Base-by-base conservation (phyloP, 768 basidiomycete species). In the Suillus lakei region DNA sequence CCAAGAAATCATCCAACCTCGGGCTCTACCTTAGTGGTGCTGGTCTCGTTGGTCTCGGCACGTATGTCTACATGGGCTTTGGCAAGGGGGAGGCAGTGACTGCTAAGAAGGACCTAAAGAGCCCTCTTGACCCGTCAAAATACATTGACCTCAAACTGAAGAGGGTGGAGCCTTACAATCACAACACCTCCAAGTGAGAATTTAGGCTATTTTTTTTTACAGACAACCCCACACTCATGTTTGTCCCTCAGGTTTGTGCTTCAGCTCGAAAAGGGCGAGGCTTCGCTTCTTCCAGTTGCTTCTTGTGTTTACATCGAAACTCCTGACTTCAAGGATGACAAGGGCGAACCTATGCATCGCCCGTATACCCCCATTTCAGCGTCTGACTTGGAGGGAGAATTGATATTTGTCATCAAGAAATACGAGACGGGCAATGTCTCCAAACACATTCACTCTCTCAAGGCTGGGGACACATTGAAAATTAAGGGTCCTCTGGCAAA, bases 331-430 rank as follows among this genome's bases (percentile, higher is more conserved):
- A 84, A 86, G 67, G 90, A 90, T 75, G 82, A 78, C 71, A 93
- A 95, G 73, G 96, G 95, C 67, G 95, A 94, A 70, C 92, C 94
- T 60, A 87, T 96, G 77, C 84, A 91, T 68, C 87, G 95, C 62
- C 94, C 98, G 0, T 99, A 99, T 79, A 99, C 98, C 5, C 95
- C 98, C 61, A 87, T 95, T 68, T 96, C 96, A 26, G 79, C 87
- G 0, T 85, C 93, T 9, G 88, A 95, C 64, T 73, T 82, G 8
- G 86, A 87, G 62, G 95, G 94, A 32, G 90, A 94, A 72, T 77
- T 97, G 54, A 83, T 84, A 15, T 85, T 99, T 68, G 77, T 99
- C 68, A 80, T 99, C 76, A 99, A 99, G 80, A 89, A 88, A 68
- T 91, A 91, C 69, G 91, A 95, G 50, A 86, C 80, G 2, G 96